Conservation (phyloP, 495 filamentous ascomycete species). For the Xylaria sp. region DNA sequence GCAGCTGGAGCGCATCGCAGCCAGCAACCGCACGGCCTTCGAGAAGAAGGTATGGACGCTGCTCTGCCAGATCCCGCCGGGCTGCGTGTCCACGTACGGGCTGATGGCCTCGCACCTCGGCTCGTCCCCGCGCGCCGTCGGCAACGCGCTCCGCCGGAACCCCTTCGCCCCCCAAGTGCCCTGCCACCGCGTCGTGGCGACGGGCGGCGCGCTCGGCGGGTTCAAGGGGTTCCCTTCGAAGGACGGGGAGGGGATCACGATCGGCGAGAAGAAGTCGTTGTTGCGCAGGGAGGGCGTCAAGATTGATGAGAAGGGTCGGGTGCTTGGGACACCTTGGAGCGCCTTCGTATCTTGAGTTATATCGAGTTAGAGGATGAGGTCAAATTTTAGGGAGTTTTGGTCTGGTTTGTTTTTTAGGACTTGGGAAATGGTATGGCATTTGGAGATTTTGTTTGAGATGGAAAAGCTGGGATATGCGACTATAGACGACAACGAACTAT, state of each 20-base stretch:
- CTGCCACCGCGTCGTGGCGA: conserved; percentile 59
- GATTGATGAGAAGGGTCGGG: conserved; percentile 47
- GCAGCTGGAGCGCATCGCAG: conserved; percentile 43
- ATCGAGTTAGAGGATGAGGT: background rate
- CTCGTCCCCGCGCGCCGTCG: conserved; percentile 80
- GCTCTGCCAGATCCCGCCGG: conserved; percentile 73
- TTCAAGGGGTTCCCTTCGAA: conserved; percentile 56
- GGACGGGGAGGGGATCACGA: conserved; percentile 49
- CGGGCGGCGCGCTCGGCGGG: conserved; percentile 54
- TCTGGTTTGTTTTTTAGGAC: background rate
- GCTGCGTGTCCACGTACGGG: conserved; percentile 76
- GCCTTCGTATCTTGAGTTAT: conserved; percentile 39
- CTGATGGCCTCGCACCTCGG: conserved; percentile 68
- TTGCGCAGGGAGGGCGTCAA: conserved; percentile 50
- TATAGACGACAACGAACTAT: background rate
- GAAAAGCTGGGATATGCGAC: background rate
- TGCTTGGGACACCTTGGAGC: conserved; percentile 54
- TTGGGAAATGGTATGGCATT: background rate
- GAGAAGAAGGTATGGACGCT: conserved; percentile 67
- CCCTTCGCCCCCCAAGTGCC: conserved; percentile 72
- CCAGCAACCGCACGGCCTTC: conserved; percentile 58
- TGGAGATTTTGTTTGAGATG: background rate
- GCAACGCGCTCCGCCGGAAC: conserved; percentile 75
- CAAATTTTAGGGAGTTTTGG: background rate
- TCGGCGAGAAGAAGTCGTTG: conserved; percentile 51